Evolutionary conservation across 331 rosid species (phyloP).

Genomic region (Saraca asoca): DNA sequence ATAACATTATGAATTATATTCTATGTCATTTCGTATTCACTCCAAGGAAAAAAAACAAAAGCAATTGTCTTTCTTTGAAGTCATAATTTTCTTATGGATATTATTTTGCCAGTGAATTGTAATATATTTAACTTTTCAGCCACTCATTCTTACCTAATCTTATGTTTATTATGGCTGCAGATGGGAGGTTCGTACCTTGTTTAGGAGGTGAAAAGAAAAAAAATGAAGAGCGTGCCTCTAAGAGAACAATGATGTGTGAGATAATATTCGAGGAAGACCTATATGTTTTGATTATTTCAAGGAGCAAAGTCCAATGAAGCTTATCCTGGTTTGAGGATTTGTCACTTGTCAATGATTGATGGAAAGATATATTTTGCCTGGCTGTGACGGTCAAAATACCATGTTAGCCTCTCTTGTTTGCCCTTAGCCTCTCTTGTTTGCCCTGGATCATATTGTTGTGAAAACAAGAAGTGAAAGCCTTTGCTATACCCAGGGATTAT

Average conservation of each 20-base stretch:
- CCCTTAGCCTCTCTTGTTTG: too few relatives aligned
- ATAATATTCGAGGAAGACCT: not conserved
- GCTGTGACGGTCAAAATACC: not conserved
- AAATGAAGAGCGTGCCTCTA: not conserved
- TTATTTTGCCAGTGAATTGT: not conserved
- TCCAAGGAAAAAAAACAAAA: too few relatives aligned
- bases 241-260: conserved; percentile 1
- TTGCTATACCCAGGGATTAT: too few relatives aligned
- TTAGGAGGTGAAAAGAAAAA: conserved; percentile 13
- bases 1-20: not conserved
- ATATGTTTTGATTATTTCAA: not conserved
- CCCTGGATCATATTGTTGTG: conserved; percentile 1
- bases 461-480: too few relatives aligned
- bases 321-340: conserved; percentile 7
- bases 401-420: conserved; percentile 7
- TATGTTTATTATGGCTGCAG: conserved; percentile 33
- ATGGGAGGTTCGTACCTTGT: conserved; percentile 23
- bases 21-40: not conserved
- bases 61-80: not conserved
- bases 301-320: conserved; percentile 8
- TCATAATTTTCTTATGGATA: not conserved
- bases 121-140: not conserved
- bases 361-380: conserved; percentile 11
- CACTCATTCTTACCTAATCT: conserved; percentile 16
- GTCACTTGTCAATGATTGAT: conserved; percentile 5